These are phyloP conservation scores for Fagopyrum esculentum DNA, from an alignment of 148 eudicot species.

Conservation along the genomic window DNA sequence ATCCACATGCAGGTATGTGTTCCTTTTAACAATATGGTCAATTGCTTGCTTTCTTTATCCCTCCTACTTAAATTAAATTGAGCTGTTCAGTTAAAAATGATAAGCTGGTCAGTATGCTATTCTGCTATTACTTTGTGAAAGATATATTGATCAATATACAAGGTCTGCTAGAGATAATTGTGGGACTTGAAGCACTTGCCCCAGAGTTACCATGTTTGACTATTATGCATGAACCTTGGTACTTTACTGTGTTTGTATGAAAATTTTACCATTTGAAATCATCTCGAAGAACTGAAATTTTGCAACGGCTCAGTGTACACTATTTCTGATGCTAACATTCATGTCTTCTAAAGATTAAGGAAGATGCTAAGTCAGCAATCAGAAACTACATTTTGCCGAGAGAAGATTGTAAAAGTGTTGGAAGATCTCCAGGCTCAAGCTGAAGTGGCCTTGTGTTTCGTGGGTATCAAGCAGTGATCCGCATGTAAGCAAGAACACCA, in stretches of 20 bases:
- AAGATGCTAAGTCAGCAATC: slow-evolving; percentile 52
- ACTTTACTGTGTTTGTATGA: not conserved
- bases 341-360: slow-evolving; percentile 49
- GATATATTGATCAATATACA: too few relatives aligned
- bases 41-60: not conserved
- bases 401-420: slow-evolving; percentile 64
- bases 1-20: slow-evolving; percentile 17
- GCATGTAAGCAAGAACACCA: not conserved
- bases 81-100: not conserved
- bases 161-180: too few relatives aligned
- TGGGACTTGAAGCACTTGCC: too few relatives aligned
- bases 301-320: not conserved
- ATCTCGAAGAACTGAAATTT: not conserved
- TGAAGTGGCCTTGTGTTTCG: slow-evolving; percentile 89
- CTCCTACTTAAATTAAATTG: slow-evolving; percentile 1
- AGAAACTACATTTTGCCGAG: slow-evolving; percentile 41
- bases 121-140: not conserved
- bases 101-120: not conserved
- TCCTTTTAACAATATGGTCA: not conserved
- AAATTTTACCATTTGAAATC: not conserved
- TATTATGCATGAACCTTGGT: not conserved
- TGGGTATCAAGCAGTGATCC: slow-evolving; percentile 49
- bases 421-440: slow-evolving; percentile 90
- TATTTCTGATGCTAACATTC: not conserved
- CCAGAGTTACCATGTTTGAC: too few relatives aligned